Evolutionary conservation across 148 eudicot genomes (phyloP).

Genomic region (Heliamphora exappendiculata): DNA sequence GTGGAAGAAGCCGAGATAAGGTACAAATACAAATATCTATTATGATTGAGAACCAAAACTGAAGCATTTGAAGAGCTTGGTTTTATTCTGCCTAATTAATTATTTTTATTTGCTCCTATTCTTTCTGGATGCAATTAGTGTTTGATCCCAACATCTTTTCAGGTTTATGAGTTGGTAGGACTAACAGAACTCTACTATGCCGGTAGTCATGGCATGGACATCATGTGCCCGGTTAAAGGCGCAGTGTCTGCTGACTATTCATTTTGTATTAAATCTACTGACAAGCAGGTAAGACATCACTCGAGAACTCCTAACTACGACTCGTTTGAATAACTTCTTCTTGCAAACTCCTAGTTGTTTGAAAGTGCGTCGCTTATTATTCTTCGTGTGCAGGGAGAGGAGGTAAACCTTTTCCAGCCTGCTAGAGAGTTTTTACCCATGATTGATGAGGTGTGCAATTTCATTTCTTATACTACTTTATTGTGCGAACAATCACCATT

Average conservation of each 20-base stretch:
- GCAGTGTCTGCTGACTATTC: constrained; percentile 18
- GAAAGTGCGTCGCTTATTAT: background rate
- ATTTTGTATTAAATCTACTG: constrained; percentile 31
- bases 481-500: background rate
- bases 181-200: constrained; percentile 75
- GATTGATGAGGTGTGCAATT: constrained; percentile 51
- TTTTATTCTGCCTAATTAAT: background rate
- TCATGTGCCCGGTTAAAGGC: constrained; percentile 49
- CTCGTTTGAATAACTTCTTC: background rate
- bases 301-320: too few relatives aligned
- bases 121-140: background rate
- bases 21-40: constrained; percentile 17
- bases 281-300: constrained; percentile 50
- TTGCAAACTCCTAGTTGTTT: background rate
- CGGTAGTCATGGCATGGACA: constrained; percentile 98
- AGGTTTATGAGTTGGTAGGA: constrained; percentile 75
- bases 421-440: constrained; percentile 72
- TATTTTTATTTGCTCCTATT: background rate
- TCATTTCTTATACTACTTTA: background rate
- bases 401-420: constrained; percentile 72
- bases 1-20: constrained; percentile 84
- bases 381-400: constrained; percentile 47
- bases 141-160: constrained; percentile 10
- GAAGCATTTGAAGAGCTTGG: background rate
- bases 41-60: background rate